A percentile compares a stretch with the other conserved stretches of the same genome.
Evolutionary conservation across 495 filamentous ascomycete species (phyloP).

Genomic region (Lasiosphaeris hirsuta): DNA sequence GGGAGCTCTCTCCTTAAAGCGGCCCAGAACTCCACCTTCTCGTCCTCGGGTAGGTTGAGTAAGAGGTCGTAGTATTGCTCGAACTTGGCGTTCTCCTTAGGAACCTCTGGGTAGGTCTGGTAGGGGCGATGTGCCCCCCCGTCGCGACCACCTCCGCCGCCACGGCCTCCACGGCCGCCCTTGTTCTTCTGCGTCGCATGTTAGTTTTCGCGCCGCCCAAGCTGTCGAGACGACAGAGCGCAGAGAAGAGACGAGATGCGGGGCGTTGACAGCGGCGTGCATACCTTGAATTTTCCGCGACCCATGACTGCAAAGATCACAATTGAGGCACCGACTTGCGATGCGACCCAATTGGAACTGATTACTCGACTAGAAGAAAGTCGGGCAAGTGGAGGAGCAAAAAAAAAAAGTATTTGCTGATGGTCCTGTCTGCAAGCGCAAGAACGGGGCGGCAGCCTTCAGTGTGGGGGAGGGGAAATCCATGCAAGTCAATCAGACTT

Average conservation of each 20-base stretch:
- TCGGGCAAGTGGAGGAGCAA: not conserved
- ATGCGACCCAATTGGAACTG: conserved; percentile 11
- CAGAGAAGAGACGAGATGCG: not conserved
- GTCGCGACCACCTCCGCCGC: conserved; percentile 17
- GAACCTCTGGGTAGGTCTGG: conserved; percentile 54
- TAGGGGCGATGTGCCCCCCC: conserved; percentile 30
- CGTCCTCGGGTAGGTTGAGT: conserved; percentile 66
- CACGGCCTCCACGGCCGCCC: conserved; percentile 21
- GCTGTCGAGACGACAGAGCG: not conserved
- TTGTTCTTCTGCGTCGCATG: conserved; percentile 13
- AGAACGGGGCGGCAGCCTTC: not conserved
- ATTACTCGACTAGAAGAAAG: no score
- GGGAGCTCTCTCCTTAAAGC: conserved; percentile 77
- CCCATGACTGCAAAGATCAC: conserved; percentile 11
- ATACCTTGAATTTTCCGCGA: conserved; percentile 21
- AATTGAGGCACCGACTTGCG: conserved; percentile 3
- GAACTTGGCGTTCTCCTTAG: conserved; percentile 70
- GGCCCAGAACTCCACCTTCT: conserved; percentile 76
- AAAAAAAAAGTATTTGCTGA: not conserved
- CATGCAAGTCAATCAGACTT: conserved; percentile 1
- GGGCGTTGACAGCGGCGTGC: not conserved
- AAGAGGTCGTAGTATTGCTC: conserved; percentile 81
- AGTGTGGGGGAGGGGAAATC: conserved; percentile 14
- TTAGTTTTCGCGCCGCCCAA: not conserved
- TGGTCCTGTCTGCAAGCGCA: conserved; percentile 4